Conservation (phyloP, 1,284 basidiomycete species). For the Polyporus tsugae region DNA sequence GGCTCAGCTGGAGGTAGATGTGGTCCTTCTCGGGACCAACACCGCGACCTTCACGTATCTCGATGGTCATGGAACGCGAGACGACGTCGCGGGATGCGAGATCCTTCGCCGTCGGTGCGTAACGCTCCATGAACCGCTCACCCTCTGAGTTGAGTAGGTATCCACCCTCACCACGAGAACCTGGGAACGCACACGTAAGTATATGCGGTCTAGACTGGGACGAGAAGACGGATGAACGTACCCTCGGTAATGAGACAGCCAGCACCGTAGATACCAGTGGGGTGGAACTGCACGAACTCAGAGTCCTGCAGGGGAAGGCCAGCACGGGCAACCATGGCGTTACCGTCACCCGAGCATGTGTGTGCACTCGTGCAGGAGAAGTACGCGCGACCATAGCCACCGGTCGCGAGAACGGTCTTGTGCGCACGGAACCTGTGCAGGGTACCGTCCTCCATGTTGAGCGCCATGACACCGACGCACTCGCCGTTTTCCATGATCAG, state of each 20-base stretch:
- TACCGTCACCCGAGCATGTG: conserved; percentile 99
- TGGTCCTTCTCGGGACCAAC: conserved; percentile 99
- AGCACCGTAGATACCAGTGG: conserved; percentile 99
- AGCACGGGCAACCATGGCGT: conserved; percentile 98
- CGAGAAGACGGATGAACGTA: conserved; percentile 38
- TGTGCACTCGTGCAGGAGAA: conserved; percentile 99
- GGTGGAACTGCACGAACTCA: conserved; percentile 99
- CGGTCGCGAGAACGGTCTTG: conserved; percentile 98
- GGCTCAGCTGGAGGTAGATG: conserved; percentile 96
- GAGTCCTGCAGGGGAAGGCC: conserved; percentile 97
- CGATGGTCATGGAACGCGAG: conserved; percentile 98
- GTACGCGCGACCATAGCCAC: conserved; percentile 98
- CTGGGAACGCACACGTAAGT: conserved; percentile 48
- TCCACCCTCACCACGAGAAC: conserved; percentile 99
- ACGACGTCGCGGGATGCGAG: conserved; percentile 99
- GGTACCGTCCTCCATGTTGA: conserved; percentile 99
- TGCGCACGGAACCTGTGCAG: conserved; percentile 98
- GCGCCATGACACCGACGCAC: conserved; percentile 98
- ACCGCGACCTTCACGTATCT: conserved; percentile 99
- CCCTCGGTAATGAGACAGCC: conserved; percentile 99
- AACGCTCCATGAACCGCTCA: conserved; percentile 99
- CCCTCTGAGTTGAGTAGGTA: conserved; percentile 99
- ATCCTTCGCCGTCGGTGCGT: conserved; percentile 99
- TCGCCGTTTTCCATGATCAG: conserved; percentile 99
- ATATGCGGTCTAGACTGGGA: not conserved